Percentiles rank a stretch among this genome's conserved stretches.
Conservation (phyloP, 2,329 filamentous ascomycete species). For the Colletotrichum sublineola region DNA sequence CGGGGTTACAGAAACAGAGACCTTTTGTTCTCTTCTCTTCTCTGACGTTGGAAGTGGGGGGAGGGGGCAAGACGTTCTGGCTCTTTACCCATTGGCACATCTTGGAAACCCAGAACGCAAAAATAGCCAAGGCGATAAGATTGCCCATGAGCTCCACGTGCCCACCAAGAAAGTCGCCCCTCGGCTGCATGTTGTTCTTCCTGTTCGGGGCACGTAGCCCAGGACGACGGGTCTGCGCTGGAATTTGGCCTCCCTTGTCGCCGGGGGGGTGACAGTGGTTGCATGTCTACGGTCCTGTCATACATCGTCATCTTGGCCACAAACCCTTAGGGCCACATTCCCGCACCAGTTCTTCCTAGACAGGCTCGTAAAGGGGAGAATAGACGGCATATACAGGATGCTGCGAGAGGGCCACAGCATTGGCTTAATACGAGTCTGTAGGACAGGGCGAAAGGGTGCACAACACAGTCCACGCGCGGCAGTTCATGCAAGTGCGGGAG, state of each 20-base stretch:
- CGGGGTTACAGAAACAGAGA: constrained; percentile 25
- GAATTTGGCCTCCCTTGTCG: constrained; percentile 31
- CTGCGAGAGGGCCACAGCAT: constrained; percentile 18
- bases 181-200: constrained; percentile 23
- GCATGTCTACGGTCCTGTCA: constrained; percentile 24
- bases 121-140: constrained; percentile 3
- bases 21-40: not conserved
- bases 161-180: not conserved
- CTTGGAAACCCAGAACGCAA: constrained; percentile 5
- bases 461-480: not conserved
- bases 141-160: not conserved
- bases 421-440: constrained; percentile 4
- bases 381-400: not conserved
- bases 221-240: constrained; percentile 16
- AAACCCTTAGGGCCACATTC: constrained; percentile 6
- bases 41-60: not conserved
- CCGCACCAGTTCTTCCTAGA: not conserved
- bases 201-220: constrained; percentile 26
- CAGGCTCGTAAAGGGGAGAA: not conserved
- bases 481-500: constrained; percentile 3
- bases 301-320: constrained; percentile 1
- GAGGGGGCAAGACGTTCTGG: constrained; percentile 7
- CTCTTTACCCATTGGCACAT: not conserved
- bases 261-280: constrained; percentile 17
- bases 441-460: not conserved